Percentiles rank a stretch among this genome's conserved stretches.
Evolutionary conservation across 495 filamentous ascomycete species (phyloP).

Genomic region (Daldinia loculata): DNA sequence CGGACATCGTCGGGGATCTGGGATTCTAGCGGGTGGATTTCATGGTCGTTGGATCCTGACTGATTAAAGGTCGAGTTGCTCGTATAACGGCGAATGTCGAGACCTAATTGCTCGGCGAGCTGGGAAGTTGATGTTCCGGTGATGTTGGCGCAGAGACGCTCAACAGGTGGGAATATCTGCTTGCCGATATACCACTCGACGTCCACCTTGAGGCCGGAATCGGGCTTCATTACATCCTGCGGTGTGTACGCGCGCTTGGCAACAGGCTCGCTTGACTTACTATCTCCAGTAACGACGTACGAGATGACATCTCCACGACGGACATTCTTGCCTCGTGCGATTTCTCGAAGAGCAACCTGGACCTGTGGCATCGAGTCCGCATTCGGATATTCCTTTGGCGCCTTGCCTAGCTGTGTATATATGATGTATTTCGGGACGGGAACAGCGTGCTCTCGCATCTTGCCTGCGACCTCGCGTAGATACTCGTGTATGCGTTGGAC

Average conservation of each 20-base stretch:
- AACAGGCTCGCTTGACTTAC: slow-evolving; percentile 73
- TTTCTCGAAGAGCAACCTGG: slow-evolving; percentile 88
- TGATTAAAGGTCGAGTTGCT: slow-evolving; percentile 62
- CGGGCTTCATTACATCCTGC: slow-evolving; percentile 82
- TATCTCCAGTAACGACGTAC: slow-evolving; percentile 88
- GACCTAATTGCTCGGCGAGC: slow-evolving; percentile 90
- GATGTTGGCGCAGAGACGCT: slow-evolving; percentile 96
- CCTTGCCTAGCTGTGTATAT: slow-evolving; percentile 95
- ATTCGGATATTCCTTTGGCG: slow-evolving; percentile 92
- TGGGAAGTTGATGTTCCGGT: slow-evolving; percentile 86
- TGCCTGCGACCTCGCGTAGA: slow-evolving; percentile 77
- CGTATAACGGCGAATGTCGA: slow-evolving; percentile 88
- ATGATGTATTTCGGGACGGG: slow-evolving; percentile 91
- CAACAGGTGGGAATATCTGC: slow-evolving; percentile 97
- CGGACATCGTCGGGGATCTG: slow-evolving; percentile 89
- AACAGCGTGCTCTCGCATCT: slow-evolving; percentile 81
- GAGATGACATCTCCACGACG: slow-evolving; percentile 94
- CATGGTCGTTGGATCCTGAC: slow-evolving; percentile 63
- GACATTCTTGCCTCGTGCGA: slow-evolving; percentile 84
- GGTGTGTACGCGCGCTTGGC: slow-evolving; percentile 88
- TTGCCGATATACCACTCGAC: slow-evolving; percentile 97
- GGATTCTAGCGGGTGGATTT: slow-evolving; percentile 88
- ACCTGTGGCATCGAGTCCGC: slow-evolving; percentile 95
- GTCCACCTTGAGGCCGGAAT: slow-evolving; percentile 79
- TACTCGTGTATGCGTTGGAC: slow-evolving; percentile 93